phyloP scores from a whole-genome alignment of 2,329 filamentous ascomycete species.

The Penicillium palitans region DNA sequence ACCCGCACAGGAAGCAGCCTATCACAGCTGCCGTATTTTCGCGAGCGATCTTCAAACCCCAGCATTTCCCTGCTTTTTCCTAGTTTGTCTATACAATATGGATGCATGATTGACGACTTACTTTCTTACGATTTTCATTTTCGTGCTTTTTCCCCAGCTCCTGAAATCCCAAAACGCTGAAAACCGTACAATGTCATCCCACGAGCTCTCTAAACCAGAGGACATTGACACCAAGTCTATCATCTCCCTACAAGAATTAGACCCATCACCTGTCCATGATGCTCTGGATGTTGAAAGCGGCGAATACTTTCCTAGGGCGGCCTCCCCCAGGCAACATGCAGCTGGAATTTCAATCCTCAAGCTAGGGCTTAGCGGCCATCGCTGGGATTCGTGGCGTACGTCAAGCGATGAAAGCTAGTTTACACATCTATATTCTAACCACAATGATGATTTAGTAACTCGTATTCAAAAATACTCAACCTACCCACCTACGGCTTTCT shows the following conservation, averaged over 20 bases:
- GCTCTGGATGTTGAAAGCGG: conserved; percentile 51
- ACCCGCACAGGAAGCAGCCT: conserved; percentile 4
- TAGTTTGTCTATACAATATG: conserved; percentile 6
- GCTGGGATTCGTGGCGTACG: conserved; percentile 74
- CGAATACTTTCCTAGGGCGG: conserved; percentile 43
- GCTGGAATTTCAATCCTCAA: conserved; percentile 25
- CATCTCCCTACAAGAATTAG: conserved; percentile 71
- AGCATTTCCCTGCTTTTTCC: conserved; percentile 12
- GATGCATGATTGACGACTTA: conserved; percentile 16
- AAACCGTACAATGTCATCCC: conserved; percentile 18
- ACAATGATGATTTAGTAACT: conserved; percentile 53
- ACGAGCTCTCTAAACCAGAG: conserved; percentile 23
- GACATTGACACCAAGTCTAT: conserved; percentile 49
- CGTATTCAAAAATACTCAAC: conserved; percentile 85
- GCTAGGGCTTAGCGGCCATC: conserved; percentile 65
- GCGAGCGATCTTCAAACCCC: conserved; percentile 15
- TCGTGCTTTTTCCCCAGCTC: neutral
- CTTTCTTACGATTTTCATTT: conserved; percentile 14
- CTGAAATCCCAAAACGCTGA: neutral
- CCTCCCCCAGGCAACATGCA: conserved; percentile 5
- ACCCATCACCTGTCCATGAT: conserved; percentile 76
- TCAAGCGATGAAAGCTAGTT: conserved; percentile 15
- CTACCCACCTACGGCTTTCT: conserved; percentile 77
- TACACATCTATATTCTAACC: neutral
- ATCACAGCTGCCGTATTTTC: conserved; percentile 19